Conservation (phyloP, 179 eudicot species). For the Beta lomatogona region DNA sequence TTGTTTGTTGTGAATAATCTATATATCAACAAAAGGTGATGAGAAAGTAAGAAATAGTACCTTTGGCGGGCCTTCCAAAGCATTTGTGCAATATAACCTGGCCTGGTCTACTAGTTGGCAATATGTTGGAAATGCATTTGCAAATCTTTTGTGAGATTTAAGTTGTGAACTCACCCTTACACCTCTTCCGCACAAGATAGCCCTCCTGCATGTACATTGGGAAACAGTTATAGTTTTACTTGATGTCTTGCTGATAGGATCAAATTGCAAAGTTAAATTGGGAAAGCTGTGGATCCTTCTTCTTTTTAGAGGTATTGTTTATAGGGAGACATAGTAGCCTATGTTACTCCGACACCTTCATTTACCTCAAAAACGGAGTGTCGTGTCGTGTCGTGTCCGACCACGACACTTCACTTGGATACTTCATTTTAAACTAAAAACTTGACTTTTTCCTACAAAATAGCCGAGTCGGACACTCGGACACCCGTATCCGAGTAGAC, state of each 20-base stretch:
- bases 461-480: too few species aligned
- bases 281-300: background rate
- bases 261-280: background rate
- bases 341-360: too few species aligned
- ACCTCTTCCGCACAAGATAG: conserved; percentile 89
- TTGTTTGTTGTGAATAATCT: background rate
- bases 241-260: background rate
- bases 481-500: too few species aligned
- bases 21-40: background rate
- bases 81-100: conserved; percentile 80
- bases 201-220: conserved; percentile 60
- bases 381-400: too few species aligned
- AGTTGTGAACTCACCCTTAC: conserved; percentile 95
- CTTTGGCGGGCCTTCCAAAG: conserved; percentile 96
- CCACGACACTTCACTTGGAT: too few species aligned
- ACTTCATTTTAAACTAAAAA: too few species aligned
- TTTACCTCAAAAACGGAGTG: too few species aligned
- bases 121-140: conserved; percentile 78
- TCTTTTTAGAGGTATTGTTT: background rate
- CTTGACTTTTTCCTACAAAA: too few species aligned
- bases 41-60: conserved; percentile 40
- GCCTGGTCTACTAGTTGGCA: conserved; percentile 95
- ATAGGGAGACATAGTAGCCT: background rate
- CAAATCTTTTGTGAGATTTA: conserved; percentile 97
- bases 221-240: conserved; percentile 11